phyloP scores from a whole-genome alignment of 164 flowering plant species.

The Stephania yunnanensis region DNA sequence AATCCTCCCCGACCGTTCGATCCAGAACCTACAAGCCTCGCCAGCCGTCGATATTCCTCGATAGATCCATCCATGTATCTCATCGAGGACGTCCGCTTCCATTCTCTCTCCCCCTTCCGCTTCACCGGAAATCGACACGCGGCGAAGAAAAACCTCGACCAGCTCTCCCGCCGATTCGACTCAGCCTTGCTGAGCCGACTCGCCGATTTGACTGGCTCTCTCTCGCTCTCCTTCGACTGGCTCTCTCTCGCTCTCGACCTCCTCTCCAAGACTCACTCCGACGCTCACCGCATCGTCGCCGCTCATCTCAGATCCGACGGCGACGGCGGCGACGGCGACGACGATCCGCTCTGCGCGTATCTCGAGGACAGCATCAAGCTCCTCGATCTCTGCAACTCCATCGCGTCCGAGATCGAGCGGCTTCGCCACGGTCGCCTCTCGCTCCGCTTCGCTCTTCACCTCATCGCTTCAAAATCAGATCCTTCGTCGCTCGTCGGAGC shows the following conservation, averaged over 20 bases:
- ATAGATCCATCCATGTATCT: slow-evolving; percentile 10
- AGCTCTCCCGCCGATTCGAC: slow-evolving; percentile 21
- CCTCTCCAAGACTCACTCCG: slow-evolving; percentile 23
- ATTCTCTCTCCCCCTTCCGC: slow-evolving; percentile 9
- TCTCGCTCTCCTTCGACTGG: slow-evolving; percentile 19
- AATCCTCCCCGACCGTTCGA: neutral
- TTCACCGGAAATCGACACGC: slow-evolving; percentile 10
- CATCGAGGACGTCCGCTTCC: neutral
- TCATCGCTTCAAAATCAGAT: slow-evolving; percentile 5
- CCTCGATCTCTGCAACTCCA: slow-evolving; percentile 33
- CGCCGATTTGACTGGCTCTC: slow-evolving; percentile 6
- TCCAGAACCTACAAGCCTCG: neutral
- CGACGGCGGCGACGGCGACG: neutral
- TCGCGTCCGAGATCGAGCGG: slow-evolving; percentile 27
- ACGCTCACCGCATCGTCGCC: slow-evolving; percentile 18
- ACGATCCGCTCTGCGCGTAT: slow-evolving; percentile 11
- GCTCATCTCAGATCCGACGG: slow-evolving; percentile 3
- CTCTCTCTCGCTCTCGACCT: slow-evolving; percentile 26
- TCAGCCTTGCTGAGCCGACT: slow-evolving; percentile 26
- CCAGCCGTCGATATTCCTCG: neutral
- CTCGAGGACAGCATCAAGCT: slow-evolving; percentile 28
- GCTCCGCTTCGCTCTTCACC: slow-evolving; percentile 18
- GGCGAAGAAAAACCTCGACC: slow-evolving; percentile 16
- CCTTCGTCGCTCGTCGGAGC: slow-evolving; percentile 18
- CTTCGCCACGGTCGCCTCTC: slow-evolving; percentile 23